phyloP scores from a whole-genome alignment of 2,329 filamentous ascomycete species.

The Didymella keratinophila region DNA sequence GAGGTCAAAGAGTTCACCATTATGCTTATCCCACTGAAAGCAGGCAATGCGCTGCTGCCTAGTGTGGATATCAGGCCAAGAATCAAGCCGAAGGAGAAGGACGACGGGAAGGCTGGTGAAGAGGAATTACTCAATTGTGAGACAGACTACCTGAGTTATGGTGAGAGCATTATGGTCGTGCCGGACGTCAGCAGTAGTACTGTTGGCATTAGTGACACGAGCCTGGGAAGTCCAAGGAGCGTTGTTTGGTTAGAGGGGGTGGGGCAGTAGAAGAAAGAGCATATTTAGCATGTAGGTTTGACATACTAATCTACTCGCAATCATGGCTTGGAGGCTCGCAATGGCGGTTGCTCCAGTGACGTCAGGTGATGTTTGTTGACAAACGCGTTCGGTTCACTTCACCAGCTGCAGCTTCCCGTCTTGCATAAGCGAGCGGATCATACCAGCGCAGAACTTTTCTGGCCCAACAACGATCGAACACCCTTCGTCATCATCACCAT shows the following conservation, averaged over 20 bases:
- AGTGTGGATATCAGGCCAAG: constrained; percentile 76
- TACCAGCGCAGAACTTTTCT: too few species aligned
- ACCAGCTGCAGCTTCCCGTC: background rate
- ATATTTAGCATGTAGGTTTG: background rate
- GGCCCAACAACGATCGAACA: too few species aligned
- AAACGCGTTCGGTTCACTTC: background rate
- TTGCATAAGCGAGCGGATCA: background rate
- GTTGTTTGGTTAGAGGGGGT: constrained; percentile 44
- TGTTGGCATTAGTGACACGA: constrained; percentile 45
- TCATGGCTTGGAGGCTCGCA: background rate
- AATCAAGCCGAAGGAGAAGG: constrained; percentile 49
- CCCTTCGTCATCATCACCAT: too few species aligned
- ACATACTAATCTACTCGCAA: background rate
- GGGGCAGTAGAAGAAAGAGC: constrained; percentile 5
- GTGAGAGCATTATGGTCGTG: constrained; percentile 78
- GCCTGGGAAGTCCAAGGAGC: constrained; percentile 27
- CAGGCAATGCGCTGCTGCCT: constrained; percentile 81
- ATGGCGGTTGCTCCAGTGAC: background rate
- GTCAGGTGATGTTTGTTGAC: background rate
- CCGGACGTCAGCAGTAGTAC: constrained; percentile 74
- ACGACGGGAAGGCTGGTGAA: constrained; percentile 28
- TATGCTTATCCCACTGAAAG: constrained; percentile 78
- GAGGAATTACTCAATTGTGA: constrained; percentile 66
- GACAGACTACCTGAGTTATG: constrained; percentile 79
- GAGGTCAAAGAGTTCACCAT: constrained; percentile 67